These are phyloP conservation scores for Ceratonia siliqua DNA, from an alignment of 306 rosid species.

Conservation along the genomic window DNA sequence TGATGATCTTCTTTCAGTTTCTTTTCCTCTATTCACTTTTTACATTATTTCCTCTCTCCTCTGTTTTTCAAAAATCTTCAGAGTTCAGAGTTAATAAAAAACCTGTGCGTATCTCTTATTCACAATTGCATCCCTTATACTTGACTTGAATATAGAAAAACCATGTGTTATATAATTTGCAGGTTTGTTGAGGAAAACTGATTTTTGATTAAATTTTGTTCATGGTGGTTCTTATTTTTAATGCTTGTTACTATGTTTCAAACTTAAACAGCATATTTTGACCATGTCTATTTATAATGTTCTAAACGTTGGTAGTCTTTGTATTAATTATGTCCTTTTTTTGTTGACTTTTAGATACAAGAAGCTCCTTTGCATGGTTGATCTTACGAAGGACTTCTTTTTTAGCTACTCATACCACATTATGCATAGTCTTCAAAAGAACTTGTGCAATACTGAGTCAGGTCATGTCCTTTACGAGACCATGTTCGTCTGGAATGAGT, in stretches of 20 bases:
- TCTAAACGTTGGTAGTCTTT: too few relatives aligned
- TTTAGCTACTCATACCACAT: slow-evolving; percentile 95
- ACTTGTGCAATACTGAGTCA: slow-evolving; percentile 59
- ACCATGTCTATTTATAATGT: slow-evolving; percentile 11
- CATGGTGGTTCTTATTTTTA: slow-evolving; percentile 6
- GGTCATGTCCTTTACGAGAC: slow-evolving; percentile 75
- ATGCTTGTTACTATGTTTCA: not conserved
- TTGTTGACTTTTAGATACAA: slow-evolving; percentile 88
- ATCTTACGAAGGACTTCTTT: slow-evolving; percentile 97
- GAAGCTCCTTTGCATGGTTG: slow-evolving; percentile 95
- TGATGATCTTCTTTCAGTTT: slow-evolving; percentile 10
- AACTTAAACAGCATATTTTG: not conserved
- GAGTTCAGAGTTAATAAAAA: not conserved
- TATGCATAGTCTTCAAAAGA: slow-evolving; percentile 91
- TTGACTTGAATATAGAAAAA: slow-evolving; percentile 3
- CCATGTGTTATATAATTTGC: not conserved
- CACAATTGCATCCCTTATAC: slow-evolving; percentile 7
- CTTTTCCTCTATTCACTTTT: not conserved
- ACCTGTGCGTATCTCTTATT: slow-evolving; percentile 7
- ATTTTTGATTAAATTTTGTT: not conserved
- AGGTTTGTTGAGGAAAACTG: slow-evolving; percentile 1
- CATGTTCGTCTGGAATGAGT: slow-evolving; percentile 99
- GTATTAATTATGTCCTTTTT: slow-evolving; percentile 6
- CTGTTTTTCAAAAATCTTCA: slow-evolving; percentile 9
- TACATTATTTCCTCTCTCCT: slow-evolving; percentile 21